These are phyloP conservation scores for Linanthus parryae DNA, from an alignment of 148 eudicot genomes.

Conservation along the genomic window DNA sequence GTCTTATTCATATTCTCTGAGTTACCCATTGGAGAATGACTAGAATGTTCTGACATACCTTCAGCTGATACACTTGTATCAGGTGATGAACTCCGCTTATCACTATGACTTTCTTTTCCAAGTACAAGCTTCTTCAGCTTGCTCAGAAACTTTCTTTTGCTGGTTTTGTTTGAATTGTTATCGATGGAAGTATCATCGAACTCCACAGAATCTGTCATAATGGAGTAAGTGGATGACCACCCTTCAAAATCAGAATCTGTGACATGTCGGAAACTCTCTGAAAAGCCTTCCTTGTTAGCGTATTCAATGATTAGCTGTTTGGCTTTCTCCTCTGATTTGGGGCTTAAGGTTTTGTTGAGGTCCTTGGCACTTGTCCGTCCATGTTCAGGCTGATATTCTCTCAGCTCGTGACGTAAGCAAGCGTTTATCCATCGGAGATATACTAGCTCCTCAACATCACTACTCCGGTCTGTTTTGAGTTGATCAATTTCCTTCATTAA, in stretches of 20 bases:
- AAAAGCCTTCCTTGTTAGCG: slow-evolving; percentile 50
- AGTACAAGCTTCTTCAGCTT: slow-evolving; percentile 46
- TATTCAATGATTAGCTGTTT: slow-evolving; percentile 70
- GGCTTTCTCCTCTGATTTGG: slow-evolving; percentile 69
- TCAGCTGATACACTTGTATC: slow-evolving; percentile 23
- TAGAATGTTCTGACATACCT: slow-evolving; percentile 19
- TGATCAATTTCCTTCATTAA: slow-evolving; percentile 50
- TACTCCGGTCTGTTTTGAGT: slow-evolving; percentile 56
- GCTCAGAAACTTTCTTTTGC: slow-evolving; percentile 41
- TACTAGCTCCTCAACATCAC: slow-evolving; percentile 73
- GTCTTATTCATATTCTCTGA: slow-evolving; percentile 4
- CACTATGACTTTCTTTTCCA: slow-evolving; percentile 36
- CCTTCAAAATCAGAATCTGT: slow-evolving; percentile 45
- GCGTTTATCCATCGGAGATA: slow-evolving; percentile 93
- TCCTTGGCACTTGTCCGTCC: slow-evolving; percentile 71
- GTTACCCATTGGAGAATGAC: slow-evolving; percentile 10
- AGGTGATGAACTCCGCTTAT: slow-evolving; percentile 23
- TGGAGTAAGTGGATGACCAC: slow-evolving; percentile 62
- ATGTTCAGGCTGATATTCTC: slow-evolving; percentile 52
- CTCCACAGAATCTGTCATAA: slow-evolving; percentile 50
- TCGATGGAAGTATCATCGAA: slow-evolving; percentile 42
- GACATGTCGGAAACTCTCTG: slow-evolving; percentile 21
- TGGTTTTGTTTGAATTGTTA: slow-evolving; percentile 16
- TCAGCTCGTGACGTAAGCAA: slow-evolving; percentile 72
- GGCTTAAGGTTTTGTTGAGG: slow-evolving; percentile 71